Base-by-base conservation (phyloP, 495 filamentous ascomycete species). In the Xylaria flabelliformis region DNA sequence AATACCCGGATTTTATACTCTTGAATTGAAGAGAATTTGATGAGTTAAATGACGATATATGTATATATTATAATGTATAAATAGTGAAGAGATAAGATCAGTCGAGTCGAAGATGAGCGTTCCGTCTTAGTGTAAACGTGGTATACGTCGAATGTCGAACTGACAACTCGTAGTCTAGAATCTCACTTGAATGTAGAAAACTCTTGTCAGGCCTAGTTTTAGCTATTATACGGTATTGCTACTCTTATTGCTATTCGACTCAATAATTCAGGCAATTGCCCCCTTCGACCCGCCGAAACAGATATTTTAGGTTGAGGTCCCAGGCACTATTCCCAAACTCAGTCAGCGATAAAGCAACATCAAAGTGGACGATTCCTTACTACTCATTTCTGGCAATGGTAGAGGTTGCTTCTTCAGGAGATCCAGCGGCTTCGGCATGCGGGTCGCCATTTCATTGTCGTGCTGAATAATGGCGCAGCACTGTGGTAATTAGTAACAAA, bases 381-480 rank as follows among this genome's bases (percentile, higher is more conserved):
- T 67, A 12, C 34, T 67, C 65, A 67, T 67, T 3, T 56, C 34
- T 6, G 65, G 65, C 9, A 42, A 44, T 1, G 65, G 65, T 3
- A 56, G 34, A 19, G 65, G 65, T 10, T 67, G 65, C 17, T 44
- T n/a, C 12, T 24, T 56, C n/a, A 67, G 21, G 13, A 67, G 65
- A 56, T 55, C 65, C 8, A 56, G n/a, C 29, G 65, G 65, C 34
- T 44, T 56, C 36, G 65, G 65, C 65, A 67, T 67, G 3, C 65
- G 65, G n/a, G 24, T 44, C 6, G 44, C 65, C 1, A 85, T 74
- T 72, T 90, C 88, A 78, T 89, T 88, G 67, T 89, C 85, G 13
- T 86, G 76, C 75, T 89, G 88, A 29, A 86, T 80, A 48, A 88
- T 72, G 13, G 81, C 81, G 76, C 88, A 89, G 74, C 82, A 67